Evolutionary conservation across 306 rosid genomes (phyloP).

Genomic region (Trifolium repens): DNA sequence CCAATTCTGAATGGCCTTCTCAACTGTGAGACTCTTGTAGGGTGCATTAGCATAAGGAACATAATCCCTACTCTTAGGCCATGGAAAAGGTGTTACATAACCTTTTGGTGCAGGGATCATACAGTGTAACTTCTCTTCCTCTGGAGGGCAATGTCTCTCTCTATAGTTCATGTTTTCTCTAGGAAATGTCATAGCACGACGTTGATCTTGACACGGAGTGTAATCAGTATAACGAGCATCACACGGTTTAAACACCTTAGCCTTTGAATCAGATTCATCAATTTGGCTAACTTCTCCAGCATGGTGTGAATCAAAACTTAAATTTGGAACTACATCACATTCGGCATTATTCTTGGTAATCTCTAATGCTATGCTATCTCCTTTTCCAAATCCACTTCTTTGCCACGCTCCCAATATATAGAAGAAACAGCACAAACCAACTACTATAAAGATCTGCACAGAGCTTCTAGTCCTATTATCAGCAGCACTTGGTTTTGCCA

Average conservation of each 20-base stretch:
- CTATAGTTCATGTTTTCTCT: conserved; percentile 78
- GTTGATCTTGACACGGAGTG: conserved; percentile 90
- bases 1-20: conserved; percentile 96
- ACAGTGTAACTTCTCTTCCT: conserved; percentile 76
- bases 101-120: conserved; percentile 89
- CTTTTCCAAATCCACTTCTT: conserved; percentile 98
- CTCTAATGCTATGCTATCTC: conserved; percentile 86
- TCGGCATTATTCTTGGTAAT: conserved; percentile 66
- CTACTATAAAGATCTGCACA: conserved; percentile 82
- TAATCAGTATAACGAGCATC: conserved; percentile 62
- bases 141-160: conserved; percentile 82
- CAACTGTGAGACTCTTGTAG: conserved; percentile 87
- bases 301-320: conserved; percentile 59
- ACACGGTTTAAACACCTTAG: conserved; percentile 62
- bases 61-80: conserved; percentile 93
- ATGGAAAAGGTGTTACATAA: conserved; percentile 85
- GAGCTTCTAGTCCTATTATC: conserved; percentile 91
- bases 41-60: conserved; percentile 93
- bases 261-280: conserved; percentile 46
- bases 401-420: conserved; percentile 98
- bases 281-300: conserved; percentile 48
- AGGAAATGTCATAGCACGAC: conserved; percentile 87
- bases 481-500: conserved; percentile 75
- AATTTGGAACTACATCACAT: conserved; percentile 62
- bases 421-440: conserved; percentile 89